Base-by-base conservation (phyloP, 768 basidiomycete species). In the Exidia glandulosa region DNA sequence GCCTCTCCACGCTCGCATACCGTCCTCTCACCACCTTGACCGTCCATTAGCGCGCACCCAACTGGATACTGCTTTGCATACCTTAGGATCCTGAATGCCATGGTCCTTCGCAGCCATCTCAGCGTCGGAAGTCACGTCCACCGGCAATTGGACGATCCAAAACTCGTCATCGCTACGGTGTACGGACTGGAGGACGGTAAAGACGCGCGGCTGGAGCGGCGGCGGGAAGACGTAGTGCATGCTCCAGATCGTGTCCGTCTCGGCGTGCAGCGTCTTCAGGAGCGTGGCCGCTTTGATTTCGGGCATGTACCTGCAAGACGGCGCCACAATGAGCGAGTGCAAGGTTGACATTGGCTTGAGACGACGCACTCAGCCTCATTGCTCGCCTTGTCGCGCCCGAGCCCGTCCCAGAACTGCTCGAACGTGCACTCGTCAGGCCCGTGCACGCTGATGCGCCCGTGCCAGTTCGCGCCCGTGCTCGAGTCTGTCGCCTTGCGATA, bases 201-300 rank as follows among this genome's bases (percentile, higher is more conserved):
- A 91, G 25, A 87, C 79, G 14, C 88, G 83, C 10, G 87, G 82
- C 2, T 87, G 84, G 23, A 90, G 71, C 2, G 87, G 83, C 5
- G 85, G 81, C 0, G 81, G 74, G 71, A 90, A 87, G 2, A 78
- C 85, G 71, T 91, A 91, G 69, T 82, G 81, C 61, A 87, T 62
- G 0, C 85, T 79, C 87, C 87, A 90, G 62, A 90, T 82, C 2
- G 76, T 74, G 56, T 85, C 80, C 2, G 78, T 84, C 12, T 80
- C 75, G 0, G 87, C 87, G 47, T 54, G 14, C 25, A 90, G 68
- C 29, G 78, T 77, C 69, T 84, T 83, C 63, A 90, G 73, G 63
- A 79, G 75, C 3, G 78, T 77, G 2, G 80, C 86, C 65, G 85
- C 83, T 66, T 83, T 77, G 63, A 90, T 78, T 47, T 81, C 77